Conservation (phyloP, 495 filamentous ascomycete genomes). For the Aspergillus bertholletiae region DNA sequence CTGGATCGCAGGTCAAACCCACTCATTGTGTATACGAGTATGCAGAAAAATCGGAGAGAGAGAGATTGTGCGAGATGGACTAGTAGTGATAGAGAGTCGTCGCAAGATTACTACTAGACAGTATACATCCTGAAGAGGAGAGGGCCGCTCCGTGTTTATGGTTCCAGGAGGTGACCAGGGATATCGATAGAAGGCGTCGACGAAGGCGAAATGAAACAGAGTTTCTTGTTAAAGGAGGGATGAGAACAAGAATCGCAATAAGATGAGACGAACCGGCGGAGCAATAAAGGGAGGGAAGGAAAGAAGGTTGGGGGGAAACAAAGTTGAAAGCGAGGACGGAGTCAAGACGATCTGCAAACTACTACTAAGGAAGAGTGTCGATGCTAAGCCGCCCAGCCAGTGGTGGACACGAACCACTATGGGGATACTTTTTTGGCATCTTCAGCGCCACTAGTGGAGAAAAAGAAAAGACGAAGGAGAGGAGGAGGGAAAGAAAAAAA, state of each 20-base stretch:
- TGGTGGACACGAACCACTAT: slow-evolving; percentile 1
- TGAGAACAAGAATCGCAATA: background rate
- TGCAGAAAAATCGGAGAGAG: background rate
- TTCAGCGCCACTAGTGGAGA: background rate
- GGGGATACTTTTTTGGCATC: background rate
- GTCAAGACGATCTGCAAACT: background rate
- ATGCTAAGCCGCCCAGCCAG: background rate
- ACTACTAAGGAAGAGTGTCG: background rate
- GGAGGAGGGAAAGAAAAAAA: background rate
- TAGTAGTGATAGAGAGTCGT: slow-evolving; percentile 6
- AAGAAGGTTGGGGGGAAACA: background rate
- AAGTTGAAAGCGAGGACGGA: slow-evolving; percentile 15
- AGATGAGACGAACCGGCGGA: background rate
- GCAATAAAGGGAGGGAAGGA: slow-evolving; percentile 20
- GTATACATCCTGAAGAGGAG: slow-evolving; percentile 14
- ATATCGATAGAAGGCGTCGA: background rate
- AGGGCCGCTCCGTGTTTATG: background rate
- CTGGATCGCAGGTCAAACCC: slow-evolving; percentile 41
- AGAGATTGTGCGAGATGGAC: background rate
- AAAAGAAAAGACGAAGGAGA: background rate
- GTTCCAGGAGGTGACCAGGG: background rate
- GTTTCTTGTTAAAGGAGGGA: background rate
- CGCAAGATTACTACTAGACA: slow-evolving; percentile 18
- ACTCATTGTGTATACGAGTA: slow-evolving; percentile 35
- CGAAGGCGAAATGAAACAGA: background rate